Conservation (phyloP, 139 green algal species). For the Chlorella ohadii region DNA sequence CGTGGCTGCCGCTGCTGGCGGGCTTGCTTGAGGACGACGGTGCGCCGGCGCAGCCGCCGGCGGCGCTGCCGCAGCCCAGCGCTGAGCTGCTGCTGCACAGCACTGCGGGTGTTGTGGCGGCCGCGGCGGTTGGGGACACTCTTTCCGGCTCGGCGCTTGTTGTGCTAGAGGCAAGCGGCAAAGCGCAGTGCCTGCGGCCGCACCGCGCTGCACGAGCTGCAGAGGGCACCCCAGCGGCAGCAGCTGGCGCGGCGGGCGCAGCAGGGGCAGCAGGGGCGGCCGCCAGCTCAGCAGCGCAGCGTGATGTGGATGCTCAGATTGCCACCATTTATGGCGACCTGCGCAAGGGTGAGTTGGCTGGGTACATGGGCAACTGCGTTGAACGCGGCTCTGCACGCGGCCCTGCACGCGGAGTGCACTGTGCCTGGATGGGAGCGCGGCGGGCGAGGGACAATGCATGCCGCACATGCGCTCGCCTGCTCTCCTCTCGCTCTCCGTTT, state of each 20-base stretch:
- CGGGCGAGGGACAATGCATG: no score
- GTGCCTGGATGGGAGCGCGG: no score
- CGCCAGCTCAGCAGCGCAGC: not conserved
- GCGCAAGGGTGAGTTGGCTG: not conserved
- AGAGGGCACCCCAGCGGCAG: not conserved
- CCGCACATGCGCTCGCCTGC: no score
- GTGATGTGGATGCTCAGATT: conserved; percentile 25
- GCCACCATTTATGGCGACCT: conserved; percentile 35
- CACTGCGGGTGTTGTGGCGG: conserved; percentile 1
- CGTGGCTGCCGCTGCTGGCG: conserved; percentile 53
- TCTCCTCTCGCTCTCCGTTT: no score
- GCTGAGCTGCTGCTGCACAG: conserved; percentile 13
- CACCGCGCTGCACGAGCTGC: not conserved
- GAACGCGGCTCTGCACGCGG: no score
- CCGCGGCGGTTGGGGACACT: conserved; percentile 35
- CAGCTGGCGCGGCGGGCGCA: not conserved
- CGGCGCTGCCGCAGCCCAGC: not conserved
- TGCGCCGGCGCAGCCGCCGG: not conserved
- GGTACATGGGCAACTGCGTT: no score
- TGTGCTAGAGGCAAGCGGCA: conserved; percentile 12
- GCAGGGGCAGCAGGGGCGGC: not conserved
- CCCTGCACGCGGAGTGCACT: no score
- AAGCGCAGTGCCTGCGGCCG: conserved; percentile 9
- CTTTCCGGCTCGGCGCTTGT: conserved; percentile 44
- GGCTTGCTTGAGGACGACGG: not conserved